These are phyloP conservation scores for Penicillium sp. DNA, from an alignment of 2,329 filamentous ascomycete genomes.

Conservation along the genomic window DNA sequence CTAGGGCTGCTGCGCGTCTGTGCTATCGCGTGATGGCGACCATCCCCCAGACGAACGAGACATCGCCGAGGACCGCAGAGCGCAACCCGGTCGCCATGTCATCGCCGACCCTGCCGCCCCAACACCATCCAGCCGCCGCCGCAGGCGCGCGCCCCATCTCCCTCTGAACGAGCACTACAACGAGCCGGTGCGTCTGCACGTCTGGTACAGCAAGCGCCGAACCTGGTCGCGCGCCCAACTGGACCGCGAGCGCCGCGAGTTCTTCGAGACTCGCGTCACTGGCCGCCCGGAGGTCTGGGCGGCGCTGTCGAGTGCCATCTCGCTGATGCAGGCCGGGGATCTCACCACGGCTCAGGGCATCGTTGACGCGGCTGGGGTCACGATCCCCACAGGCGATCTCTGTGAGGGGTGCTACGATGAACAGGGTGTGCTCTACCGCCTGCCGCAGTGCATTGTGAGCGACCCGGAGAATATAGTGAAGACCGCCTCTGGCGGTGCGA, in stretches of 20 bases:
- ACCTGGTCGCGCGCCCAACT: constrained; percentile 69
- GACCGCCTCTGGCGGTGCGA: constrained; percentile 5
- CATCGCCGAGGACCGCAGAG: constrained; percentile 24
- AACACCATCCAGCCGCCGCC: constrained; percentile 16
- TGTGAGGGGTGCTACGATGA: constrained; percentile 70
- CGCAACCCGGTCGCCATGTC: constrained; percentile 20
- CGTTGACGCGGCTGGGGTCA: constrained; percentile 72
- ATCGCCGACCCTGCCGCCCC: constrained; percentile 11
- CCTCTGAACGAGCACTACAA: constrained; percentile 62
- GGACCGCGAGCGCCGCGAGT: constrained; percentile 70
- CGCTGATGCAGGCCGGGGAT: constrained; percentile 63
- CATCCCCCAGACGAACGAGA: constrained; percentile 25
- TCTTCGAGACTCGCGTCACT: constrained; percentile 86
- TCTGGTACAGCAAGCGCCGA: constrained; percentile 62
- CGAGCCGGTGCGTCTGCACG: constrained; percentile 62
- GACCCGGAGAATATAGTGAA: constrained; percentile 60
- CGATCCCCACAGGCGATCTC: constrained; percentile 69
- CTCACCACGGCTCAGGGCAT: constrained; percentile 74
- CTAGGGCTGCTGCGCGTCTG: constrained; percentile 43
- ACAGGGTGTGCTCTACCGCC: constrained; percentile 65
- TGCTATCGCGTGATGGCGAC: constrained; percentile 33
- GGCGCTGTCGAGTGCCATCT: constrained; percentile 65
- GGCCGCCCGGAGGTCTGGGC: constrained; percentile 78
- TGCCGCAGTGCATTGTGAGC: constrained; percentile 66
- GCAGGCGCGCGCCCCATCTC: constrained; percentile 17